phyloP scores from a whole-genome alignment of 2,329 filamentous ascomycete species.

The Clarireedia hainanense region DNA sequence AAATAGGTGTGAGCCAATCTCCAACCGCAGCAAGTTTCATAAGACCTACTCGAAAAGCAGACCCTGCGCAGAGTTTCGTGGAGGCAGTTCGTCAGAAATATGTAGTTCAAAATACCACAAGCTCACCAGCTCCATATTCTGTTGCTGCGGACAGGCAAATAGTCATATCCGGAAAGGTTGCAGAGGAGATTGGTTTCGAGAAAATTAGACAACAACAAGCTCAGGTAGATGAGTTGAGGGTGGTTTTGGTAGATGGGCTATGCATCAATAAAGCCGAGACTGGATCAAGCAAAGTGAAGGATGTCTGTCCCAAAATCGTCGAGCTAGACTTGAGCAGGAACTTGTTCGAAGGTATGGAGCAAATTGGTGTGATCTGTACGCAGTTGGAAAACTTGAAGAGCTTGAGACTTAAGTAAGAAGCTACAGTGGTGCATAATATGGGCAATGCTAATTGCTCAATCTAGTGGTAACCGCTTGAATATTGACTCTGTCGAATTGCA shows the following conservation, averaged over 20 bases:
- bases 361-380: constrained; percentile 63
- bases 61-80: constrained; percentile 65
- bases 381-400: constrained; percentile 58
- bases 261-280: constrained; percentile 42
- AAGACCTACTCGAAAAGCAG: constrained; percentile 63
- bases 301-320: constrained; percentile 57
- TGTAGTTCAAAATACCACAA: constrained; percentile 29
- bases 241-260: constrained; percentile 75
- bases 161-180: constrained; percentile 69
- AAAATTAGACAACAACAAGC: constrained; percentile 80
- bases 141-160: constrained; percentile 44
- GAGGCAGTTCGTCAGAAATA: constrained; percentile 81
- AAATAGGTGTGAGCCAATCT: constrained; percentile 49
- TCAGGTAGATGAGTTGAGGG: constrained; percentile 66
- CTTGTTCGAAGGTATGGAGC: constrained; percentile 59
- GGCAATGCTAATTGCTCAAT: constrained; percentile 6
- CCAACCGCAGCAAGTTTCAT: constrained; percentile 80
- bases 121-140: constrained; percentile 11
- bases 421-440: background rate
- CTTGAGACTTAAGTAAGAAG: constrained; percentile 64
- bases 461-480: constrained; percentile 66
- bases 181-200: constrained; percentile 90
- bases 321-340: constrained; percentile 85
- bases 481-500: constrained; percentile 36
- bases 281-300: constrained; percentile 34